phyloP scores from a whole-genome alignment of 1,139 yeast genomes.

The Nakaseomyces glabratus region DNA sequence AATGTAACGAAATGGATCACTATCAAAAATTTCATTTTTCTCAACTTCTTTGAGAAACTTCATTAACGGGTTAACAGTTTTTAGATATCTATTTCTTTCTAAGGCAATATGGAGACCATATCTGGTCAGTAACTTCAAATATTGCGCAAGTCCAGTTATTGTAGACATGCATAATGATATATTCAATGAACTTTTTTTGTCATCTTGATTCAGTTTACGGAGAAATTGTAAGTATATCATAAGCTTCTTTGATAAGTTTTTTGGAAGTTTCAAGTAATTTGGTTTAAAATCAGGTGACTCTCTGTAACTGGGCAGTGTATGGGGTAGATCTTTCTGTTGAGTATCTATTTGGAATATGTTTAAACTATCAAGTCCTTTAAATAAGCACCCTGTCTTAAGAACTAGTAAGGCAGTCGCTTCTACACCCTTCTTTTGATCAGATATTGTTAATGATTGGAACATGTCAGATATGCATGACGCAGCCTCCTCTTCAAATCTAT shows the following conservation, averaged over 20 bases:
- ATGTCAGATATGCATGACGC: conserved; percentile 89
- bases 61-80: conserved; percentile 55
- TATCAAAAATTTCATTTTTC: conserved; percentile 38
- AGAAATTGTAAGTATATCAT: conserved; percentile 70
- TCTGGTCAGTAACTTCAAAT: conserved; percentile 73
- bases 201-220: conserved; percentile 42
- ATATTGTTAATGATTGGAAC: conserved; percentile 77
- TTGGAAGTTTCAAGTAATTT: conserved; percentile 63
- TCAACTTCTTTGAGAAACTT: conserved; percentile 48
- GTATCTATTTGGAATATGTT: conserved; percentile 16
- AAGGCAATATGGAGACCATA: conserved; percentile 72
- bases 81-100: conserved; percentile 50
- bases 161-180: conserved; percentile 67
- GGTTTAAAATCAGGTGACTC: conserved; percentile 6
- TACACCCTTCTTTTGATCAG: conserved; percentile 63
- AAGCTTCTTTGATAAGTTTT: conserved; percentile 70
- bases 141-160: conserved; percentile 90
- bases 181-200: conserved; percentile 23
- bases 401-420: conserved; percentile 67
- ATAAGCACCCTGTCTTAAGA: conserved; percentile 64
- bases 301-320: too few species aligned
- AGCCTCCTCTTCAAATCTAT: conserved; percentile 86
- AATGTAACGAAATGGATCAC: conserved; percentile 37
- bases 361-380: conserved; percentile 59
- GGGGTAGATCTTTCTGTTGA: not conserved